These are phyloP conservation scores for Trichoderma atroviride DNA, from an alignment of 2,329 filamentous ascomycete genomes.

Conservation along the genomic window DNA sequence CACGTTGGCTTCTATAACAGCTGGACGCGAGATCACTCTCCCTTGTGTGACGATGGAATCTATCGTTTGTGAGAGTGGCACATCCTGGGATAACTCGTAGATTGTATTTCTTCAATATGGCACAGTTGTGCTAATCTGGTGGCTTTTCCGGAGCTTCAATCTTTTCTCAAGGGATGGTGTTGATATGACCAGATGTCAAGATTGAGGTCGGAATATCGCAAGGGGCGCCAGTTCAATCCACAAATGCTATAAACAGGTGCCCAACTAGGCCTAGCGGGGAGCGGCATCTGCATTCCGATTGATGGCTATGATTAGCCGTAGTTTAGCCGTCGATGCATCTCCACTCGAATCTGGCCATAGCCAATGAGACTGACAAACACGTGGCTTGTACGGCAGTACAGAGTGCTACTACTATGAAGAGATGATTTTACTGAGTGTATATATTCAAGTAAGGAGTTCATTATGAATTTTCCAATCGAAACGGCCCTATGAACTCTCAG, in stretches of 20 bases:
- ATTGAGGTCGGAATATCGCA: neutral
- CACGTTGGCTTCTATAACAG: neutral
- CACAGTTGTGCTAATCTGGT: neutral
- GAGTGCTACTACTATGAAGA: neutral
- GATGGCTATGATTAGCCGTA: neutral
- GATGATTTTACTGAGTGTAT: neutral
- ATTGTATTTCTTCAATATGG: neutral
- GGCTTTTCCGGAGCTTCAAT: neutral
- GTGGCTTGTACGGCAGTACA: neutral
- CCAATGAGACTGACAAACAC: neutral
- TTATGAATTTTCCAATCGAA: neutral
- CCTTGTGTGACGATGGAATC: neutral
- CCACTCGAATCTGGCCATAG: neutral
- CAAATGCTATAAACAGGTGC: neutral
- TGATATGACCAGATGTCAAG: neutral
- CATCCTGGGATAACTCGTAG: neutral
- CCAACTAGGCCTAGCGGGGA: neutral
- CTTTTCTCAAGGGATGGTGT: neutral
- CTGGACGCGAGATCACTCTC: neutral
- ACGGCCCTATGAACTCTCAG: neutral
- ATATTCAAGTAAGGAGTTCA: no score
- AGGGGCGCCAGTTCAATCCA: neutral
- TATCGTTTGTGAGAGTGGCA: neutral
- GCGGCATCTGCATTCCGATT: constrained; percentile 2
- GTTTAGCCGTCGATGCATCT: neutral